phyloP scores from a whole-genome alignment of 768 basidiomycete species.

The Fistulinella prunicolor region DNA sequence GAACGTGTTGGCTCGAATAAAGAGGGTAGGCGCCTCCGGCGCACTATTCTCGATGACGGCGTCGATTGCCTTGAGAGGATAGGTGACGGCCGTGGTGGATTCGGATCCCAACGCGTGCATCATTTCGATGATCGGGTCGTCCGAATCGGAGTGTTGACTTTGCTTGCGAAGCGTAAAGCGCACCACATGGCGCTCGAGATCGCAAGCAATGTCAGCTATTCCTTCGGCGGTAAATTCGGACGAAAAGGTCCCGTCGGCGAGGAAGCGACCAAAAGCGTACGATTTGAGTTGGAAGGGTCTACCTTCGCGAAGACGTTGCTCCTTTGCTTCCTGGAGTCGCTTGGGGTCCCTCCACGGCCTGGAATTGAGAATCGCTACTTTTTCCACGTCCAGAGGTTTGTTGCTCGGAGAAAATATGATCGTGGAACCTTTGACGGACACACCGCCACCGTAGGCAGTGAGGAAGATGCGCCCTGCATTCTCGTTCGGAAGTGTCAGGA shows the following conservation, averaged over 20 bases:
- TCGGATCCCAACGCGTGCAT: not conserved
- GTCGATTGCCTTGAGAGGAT: constrained; percentile 19
- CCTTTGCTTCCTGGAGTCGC: constrained; percentile 22
- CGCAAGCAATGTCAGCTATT: constrained; percentile 34
- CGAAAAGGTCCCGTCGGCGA: constrained; percentile 33
- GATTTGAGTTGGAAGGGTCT: constrained; percentile 21
- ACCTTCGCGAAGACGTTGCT: constrained; percentile 20
- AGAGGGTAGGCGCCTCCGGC: constrained; percentile 19
- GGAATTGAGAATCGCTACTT: constrained; percentile 22
- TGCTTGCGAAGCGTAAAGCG: constrained; percentile 31
- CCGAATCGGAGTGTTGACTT: constrained; percentile 10
- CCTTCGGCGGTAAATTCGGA: constrained; percentile 29
- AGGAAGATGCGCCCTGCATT: constrained; percentile 25
- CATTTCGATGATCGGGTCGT: not conserved
- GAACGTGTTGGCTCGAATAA: constrained; percentile 33
- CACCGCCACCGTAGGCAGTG: constrained; percentile 24
- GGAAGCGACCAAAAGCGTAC: constrained; percentile 37
- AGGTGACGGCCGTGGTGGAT: constrained; percentile 17
- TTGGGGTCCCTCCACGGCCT: constrained; percentile 32
- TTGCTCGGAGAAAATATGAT: constrained; percentile 23
- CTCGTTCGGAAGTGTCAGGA: constrained; percentile 30
- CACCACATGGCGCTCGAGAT: constrained; percentile 32
- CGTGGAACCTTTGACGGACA: constrained; percentile 25
- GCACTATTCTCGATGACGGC: constrained; percentile 16
- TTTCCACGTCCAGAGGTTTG: constrained; percentile 20